Evolutionary conservation across 306 rosid genomes (phyloP).

Genomic region (Acacia confusa): DNA sequence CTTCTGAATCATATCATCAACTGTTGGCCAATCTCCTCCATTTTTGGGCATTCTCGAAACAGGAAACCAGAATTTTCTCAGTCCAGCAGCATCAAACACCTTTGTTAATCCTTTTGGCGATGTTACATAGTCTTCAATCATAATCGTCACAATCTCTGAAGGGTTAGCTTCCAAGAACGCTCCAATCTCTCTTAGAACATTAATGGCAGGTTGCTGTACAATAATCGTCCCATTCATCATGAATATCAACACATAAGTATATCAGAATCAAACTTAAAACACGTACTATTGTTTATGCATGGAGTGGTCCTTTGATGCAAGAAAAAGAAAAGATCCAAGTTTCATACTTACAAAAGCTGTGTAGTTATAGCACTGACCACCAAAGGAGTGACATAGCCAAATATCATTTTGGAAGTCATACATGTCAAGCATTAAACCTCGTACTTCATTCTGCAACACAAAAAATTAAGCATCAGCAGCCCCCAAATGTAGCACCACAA

Average conservation of each 20-base stretch:
- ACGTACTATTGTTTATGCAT: not conserved
- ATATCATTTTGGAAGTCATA: conserved; percentile 79
- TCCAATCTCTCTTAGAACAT: conserved; percentile 75
- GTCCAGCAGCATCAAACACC: conserved; percentile 90
- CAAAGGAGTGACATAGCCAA: conserved; percentile 86
- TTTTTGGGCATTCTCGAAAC: conserved; percentile 83
- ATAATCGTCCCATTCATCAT: not conserved
- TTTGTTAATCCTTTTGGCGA: conserved; percentile 85
- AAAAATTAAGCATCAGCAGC: not conserved
- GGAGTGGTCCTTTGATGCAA: not conserved
- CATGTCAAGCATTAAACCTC: conserved; percentile 94
- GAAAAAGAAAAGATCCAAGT: not conserved
- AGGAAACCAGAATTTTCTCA: conserved; percentile 86
- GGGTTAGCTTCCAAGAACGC: conserved; percentile 78
- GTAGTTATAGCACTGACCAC: conserved; percentile 78
- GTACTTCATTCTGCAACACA: conserved; percentile 68
- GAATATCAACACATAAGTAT: not conserved
- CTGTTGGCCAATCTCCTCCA: conserved; percentile 86
- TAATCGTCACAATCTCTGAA: conserved; percentile 74
- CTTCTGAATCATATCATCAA: conserved; percentile 71
- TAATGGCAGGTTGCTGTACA: conserved; percentile 80
- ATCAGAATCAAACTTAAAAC: not conserved
- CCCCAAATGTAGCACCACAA: not conserved
- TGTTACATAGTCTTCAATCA: conserved; percentile 88
- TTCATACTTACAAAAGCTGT: conserved; percentile 87